These are phyloP conservation scores for Lenzites betulinus DNA, from an alignment of 768 basidiomycete species.

Conservation along the genomic window DNA sequence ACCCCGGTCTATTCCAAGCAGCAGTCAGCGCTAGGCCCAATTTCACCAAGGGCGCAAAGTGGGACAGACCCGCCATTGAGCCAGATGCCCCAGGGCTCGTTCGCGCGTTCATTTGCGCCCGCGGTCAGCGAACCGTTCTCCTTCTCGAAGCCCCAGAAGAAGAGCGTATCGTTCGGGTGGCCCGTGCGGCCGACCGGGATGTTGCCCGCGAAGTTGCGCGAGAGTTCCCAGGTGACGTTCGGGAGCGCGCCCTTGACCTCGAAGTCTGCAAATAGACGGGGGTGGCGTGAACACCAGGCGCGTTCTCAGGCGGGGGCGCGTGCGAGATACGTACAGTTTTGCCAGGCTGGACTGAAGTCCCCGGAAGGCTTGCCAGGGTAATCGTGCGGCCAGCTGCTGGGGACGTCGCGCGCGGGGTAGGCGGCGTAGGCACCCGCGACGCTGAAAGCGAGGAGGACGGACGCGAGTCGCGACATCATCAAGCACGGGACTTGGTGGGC, in stretches of 20 bases:
- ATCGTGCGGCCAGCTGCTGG: constrained; percentile 38
- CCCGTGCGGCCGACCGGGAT: constrained; percentile 34
- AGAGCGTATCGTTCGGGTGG: constrained; percentile 40
- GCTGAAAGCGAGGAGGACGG: neutral
- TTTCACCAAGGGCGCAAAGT: neutral
- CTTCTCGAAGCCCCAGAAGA: constrained; percentile 44
- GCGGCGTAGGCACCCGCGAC: neutral
- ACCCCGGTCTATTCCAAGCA: constrained; percentile 52
- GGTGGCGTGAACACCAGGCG: neutral
- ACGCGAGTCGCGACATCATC: neutral
- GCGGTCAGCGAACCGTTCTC: constrained; percentile 39
- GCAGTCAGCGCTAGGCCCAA: neutral
- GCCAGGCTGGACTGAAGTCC: constrained; percentile 36
- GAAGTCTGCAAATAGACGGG: constrained; percentile 31
- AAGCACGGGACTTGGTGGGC: no score
- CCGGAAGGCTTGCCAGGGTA: constrained; percentile 44
- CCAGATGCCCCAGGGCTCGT: constrained; percentile 42
- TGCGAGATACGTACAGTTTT: constrained; percentile 29
- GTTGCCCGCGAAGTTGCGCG: constrained; percentile 40
- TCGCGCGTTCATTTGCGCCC: constrained; percentile 22
- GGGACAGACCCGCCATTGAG: constrained; percentile 37
- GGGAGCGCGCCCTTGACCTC: constrained; percentile 38
- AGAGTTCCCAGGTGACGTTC: constrained; percentile 35
- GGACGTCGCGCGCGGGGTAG: constrained; percentile 2
- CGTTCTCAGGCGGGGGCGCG: neutral